Evolutionary conservation across 2,329 filamentous ascomycete species (phyloP).

Genomic region (Penicillium brasilianum): DNA sequence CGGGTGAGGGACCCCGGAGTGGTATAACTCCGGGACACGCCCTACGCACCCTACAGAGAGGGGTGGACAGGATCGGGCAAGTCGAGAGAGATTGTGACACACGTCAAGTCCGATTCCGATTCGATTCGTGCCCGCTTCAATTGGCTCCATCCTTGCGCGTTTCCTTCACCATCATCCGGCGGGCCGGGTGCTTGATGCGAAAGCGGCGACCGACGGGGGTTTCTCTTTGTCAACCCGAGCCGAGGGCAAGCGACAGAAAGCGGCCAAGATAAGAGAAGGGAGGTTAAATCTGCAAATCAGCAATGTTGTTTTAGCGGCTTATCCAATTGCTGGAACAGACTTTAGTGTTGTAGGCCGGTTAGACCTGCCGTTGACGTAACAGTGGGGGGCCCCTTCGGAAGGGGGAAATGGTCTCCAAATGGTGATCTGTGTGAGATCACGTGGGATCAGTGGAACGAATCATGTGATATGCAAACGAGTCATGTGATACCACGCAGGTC

Average conservation of each 20-base stretch:
- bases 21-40: slow-evolving; percentile 10
- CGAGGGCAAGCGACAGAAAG: slow-evolving; percentile 44
- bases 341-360: slow-evolving; percentile 17
- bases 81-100: slow-evolving; percentile 7
- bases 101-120: slow-evolving; percentile 8
- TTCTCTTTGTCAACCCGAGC: slow-evolving; percentile 38
- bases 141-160: slow-evolving; percentile 4
- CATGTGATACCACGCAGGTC: slow-evolving; percentile 5
- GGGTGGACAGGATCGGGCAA: slow-evolving; percentile 7
- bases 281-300: slow-evolving; percentile 4
- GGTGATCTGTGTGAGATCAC: too few species aligned
- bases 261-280: slow-evolving; percentile 25
- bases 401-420: background rate
- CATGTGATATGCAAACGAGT: background rate
- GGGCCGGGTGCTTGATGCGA: slow-evolving; percentile 20
- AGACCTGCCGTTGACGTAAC: slow-evolving; percentile 18
- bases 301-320: background rate
- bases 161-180: slow-evolving; percentile 16
- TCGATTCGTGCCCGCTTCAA: slow-evolving; percentile 6
- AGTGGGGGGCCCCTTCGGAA: background rate
- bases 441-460: background rate
- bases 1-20: slow-evolving; percentile 6
- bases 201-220: slow-evolving; percentile 14
- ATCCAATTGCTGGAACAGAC: background rate
- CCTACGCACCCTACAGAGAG: slow-evolving; percentile 9